A percentile compares a stretch with the other conserved stretches of the same genome.
phyloP scores from a whole-genome alignment of 805 yeast species.

The Isabelozyma heimii region DNA sequence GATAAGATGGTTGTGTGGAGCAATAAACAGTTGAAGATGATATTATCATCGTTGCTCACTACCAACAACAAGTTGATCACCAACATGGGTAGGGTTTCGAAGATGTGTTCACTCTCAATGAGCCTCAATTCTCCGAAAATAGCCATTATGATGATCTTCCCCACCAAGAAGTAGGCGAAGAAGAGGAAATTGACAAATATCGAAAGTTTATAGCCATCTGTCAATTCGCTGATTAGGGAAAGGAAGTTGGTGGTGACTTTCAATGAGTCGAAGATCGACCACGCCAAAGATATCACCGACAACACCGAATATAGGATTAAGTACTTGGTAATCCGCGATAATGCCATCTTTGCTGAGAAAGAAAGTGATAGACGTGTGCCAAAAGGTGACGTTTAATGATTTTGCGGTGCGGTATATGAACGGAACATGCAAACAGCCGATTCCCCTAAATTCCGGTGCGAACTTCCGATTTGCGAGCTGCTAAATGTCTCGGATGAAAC shows the following conservation, averaged over 20 bases:
- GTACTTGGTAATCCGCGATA: constrained; percentile 6
- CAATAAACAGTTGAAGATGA: constrained; percentile 48
- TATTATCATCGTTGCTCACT: constrained; percentile 63
- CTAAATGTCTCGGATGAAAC: too few species aligned
- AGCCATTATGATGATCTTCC: constrained; percentile 46
- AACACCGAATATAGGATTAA: constrained; percentile 15
- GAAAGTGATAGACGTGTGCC: too few species aligned
- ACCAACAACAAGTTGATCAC: constrained; percentile 52
- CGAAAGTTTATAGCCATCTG: constrained; percentile 27
- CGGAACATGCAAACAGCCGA: too few species aligned
- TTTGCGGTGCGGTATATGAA: too few species aligned
- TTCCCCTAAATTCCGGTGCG: too few species aligned
- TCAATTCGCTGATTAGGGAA: constrained; percentile 24
- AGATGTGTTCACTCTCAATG: constrained; percentile 68
- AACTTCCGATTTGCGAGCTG: too few species aligned
- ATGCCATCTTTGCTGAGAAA: background rate
- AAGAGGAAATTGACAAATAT: constrained; percentile 25
- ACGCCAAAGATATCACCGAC: constrained; percentile 16
- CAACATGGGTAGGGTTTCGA: constrained; percentile 34
- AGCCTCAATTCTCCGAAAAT: constrained; percentile 75
- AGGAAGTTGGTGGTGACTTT: constrained; percentile 17
- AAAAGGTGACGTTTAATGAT: too few species aligned
- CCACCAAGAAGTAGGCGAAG: constrained; percentile 15
- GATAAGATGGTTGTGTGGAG: constrained; percentile 30
- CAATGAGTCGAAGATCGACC: constrained; percentile 20